These are phyloP conservation scores for Arachis hypogaea DNA, from an alignment of 306 rosid species.

Conservation along the genomic window DNA sequence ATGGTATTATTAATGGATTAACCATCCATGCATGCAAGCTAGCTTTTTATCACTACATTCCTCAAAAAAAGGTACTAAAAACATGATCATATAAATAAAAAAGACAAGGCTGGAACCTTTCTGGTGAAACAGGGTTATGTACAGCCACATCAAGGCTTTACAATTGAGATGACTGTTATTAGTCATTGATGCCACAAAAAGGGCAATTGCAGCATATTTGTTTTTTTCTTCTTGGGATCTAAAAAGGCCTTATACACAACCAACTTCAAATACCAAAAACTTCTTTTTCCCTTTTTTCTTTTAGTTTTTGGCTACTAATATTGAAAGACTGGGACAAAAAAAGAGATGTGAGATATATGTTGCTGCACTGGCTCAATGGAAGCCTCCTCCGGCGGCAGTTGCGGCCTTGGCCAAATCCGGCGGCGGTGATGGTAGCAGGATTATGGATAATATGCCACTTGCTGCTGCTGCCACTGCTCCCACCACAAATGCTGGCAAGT, in stretches of 20 bases:
- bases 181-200: slow-evolving; percentile 49
- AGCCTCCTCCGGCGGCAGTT: slow-evolving; percentile 35
- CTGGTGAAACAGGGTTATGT: slow-evolving; percentile 32
- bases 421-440: slow-evolving; percentile 72
- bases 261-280: slow-evolving; percentile 36
- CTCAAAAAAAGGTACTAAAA: slow-evolving; percentile 36
- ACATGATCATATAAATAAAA: slow-evolving; percentile 32
- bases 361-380: slow-evolving; percentile 47
- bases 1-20: slow-evolving; percentile 38
- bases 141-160: slow-evolving; percentile 51
- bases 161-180: slow-evolving; percentile 46
- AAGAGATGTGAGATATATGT: not conserved
- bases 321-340: slow-evolving; percentile 13
- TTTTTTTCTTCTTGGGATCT: slow-evolving; percentile 28
- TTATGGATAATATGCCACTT: slow-evolving; percentile 64
- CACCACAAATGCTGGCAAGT: slow-evolving; percentile 83
- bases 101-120: slow-evolving; percentile 43
- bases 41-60: slow-evolving; percentile 34
- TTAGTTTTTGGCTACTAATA: too few relatives aligned
- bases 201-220: slow-evolving; percentile 43
- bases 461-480: slow-evolving; percentile 64
- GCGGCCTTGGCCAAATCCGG: slow-evolving; percentile 51
- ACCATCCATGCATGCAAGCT: slow-evolving; percentile 31
- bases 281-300: slow-evolving; percentile 15
- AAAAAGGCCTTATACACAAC: slow-evolving; percentile 43